Base-by-base conservation (phyloP, 208 protist species). In the Crithidia mellificae region DNA sequence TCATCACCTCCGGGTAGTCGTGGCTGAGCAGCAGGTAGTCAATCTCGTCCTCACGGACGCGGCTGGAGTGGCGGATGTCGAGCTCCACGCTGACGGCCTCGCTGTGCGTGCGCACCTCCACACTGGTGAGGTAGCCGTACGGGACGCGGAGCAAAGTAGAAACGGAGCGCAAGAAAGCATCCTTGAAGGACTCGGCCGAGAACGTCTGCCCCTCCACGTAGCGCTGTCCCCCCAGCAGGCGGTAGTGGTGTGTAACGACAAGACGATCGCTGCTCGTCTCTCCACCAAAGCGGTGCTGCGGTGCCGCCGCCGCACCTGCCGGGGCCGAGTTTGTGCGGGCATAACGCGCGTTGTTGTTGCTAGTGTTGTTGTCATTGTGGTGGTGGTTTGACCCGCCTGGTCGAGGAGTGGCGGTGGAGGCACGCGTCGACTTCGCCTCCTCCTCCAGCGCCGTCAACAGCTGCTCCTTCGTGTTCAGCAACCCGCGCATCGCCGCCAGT, bases 1-100 rank as follows among this genome's bases (percentile, higher is more conserved):
- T 55, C 38, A 80, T 57, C 38, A 76, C 24, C 55, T 81, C 71
- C 49, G 87, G 75, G 61, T 77, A 91, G 30, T 72, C 38, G 71
- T 81, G 80, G 27, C 58, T 63, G 32, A 83, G 73, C n/a, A 94
- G 59, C 7, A 63, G 24, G 15, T 74, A 50, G 39, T 91, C 72
- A 14, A 94, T 69, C 34, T 79, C 74, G 14, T 81, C 71, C 20
- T 80, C 65, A 20, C 17, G 32, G 19, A 85, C 12, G 25, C 57
- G 57, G 14, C 62, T n/a, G 19, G 63, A 63, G 71, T 88, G 85
- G 25, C 72, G 74, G 22, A 90, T 65, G 49, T 81, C 76, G 12
- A 88, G 38, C 47, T 90, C 81, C 20, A 88, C 46, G 52, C 62
- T 62, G 39, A 90, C 78, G 12, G 79, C 68, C 39, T 83, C 81